Evolutionary conservation across 169 alveolate species (phyloP), one percentile per base, ranked within the genome.

Genomic region (Plasmodium falciparum): DNA sequence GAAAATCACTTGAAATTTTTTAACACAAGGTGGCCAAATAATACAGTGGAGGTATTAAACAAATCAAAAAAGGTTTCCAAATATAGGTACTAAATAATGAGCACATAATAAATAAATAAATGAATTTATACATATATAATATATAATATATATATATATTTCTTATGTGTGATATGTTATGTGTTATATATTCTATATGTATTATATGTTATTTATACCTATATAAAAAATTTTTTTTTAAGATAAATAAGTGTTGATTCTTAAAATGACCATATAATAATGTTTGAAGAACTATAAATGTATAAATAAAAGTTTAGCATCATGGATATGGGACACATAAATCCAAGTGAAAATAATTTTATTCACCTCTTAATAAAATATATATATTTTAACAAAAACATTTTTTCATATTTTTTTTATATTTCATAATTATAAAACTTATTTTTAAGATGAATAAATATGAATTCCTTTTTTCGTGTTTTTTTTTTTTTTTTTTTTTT

Each of bases 11-110:
- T 83, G 66, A 83, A 70, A 6, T 83, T 83, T 62, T 83, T 83
- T 24, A 83, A 83, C 45, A 83, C 91, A 3, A 39, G 91, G n/a
- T 83, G 91, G 91, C 91, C 91, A 69, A 83, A 83, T 15, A 83
- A 83, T 47, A 69, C 91, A 9, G 91, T 83, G 11, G 91, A 83
- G 24, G 26, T 83, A n/a, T 54, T 83, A 52, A 83, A 83, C 52
- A 76, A 63, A 7, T 26, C 39, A 22, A 76, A 52, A 13, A 76
- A 70, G 12, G 6, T 22, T 43, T 39, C 72, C 47, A 49, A 52
- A n/a, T 69, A 76, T 49, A 43, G 52, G 33, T 45, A 59, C 63
- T 39, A 39, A 39, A 39, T 39, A 39, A 33, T 33, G 45, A 33
- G 45, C 26, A 56, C 11, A 22, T 24, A 73, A 22, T 17, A n/a